Conservation (phyloP, 768 basidiomycete genomes). For the Kwoniella botswanensis region DNA sequence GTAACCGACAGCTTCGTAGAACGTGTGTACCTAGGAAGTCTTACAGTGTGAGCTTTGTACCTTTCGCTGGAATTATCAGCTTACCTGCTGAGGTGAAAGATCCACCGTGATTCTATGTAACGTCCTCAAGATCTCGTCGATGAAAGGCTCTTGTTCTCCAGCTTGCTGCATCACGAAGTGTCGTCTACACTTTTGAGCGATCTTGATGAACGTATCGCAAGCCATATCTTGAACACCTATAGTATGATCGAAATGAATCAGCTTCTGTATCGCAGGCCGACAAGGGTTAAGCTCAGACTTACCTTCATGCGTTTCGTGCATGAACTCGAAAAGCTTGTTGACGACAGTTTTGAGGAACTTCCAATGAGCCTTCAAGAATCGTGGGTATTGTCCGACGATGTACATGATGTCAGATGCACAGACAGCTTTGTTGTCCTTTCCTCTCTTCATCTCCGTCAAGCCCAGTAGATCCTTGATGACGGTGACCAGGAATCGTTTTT, state of each 20-base stretch:
- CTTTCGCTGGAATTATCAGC: slow-evolving; percentile 8
- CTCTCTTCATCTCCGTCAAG: slow-evolving; percentile 95
- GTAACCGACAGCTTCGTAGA: slow-evolving; percentile 98
- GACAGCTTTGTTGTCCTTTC: slow-evolving; percentile 99
- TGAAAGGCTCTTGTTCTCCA: slow-evolving; percentile 94
- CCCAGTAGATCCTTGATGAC: slow-evolving; percentile 99
- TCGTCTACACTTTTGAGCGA: slow-evolving; percentile 95
- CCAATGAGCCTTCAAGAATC: slow-evolving; percentile 99
- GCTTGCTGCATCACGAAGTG: slow-evolving; percentile 99
- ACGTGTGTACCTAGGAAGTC: slow-evolving; percentile 75
- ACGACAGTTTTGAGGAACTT: slow-evolving; percentile 99
- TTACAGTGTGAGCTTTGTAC: slow-evolving; percentile 25
- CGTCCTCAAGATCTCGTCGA: slow-evolving; percentile 91
- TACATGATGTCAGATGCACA: slow-evolving; percentile 72
- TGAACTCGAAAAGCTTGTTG: slow-evolving; percentile 99
- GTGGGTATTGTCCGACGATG: slow-evolving; percentile 98
- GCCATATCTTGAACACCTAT: slow-evolving; percentile 99
- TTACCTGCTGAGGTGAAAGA: slow-evolving; percentile 81
- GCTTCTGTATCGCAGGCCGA: background rate
- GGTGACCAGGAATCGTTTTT: slow-evolving; percentile 97
- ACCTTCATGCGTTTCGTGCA: slow-evolving; percentile 99
- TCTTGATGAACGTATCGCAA: slow-evolving; percentile 99
- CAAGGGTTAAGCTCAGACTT: slow-evolving; percentile 29
- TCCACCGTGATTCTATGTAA: slow-evolving; percentile 94
- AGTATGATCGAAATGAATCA: background rate